A percentile compares a stretch with the other conserved stretches of the same genome.
Evolutionary conservation across 495 filamentous ascomycete species (phyloP).

Genomic region (Evansstolkia leycettana): DNA sequence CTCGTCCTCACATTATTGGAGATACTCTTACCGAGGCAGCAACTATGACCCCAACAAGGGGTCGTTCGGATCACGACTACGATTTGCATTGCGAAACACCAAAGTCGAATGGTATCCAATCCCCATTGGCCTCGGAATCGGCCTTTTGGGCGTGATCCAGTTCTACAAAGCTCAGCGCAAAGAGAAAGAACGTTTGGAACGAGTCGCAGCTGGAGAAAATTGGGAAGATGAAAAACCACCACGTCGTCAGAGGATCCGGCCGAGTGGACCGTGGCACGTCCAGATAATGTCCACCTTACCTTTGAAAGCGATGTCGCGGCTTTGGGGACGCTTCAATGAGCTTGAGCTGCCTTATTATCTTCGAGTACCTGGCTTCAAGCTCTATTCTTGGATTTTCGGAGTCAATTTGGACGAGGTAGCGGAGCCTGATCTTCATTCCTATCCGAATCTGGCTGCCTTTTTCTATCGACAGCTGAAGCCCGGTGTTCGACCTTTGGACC

Average conservation of each 20-base stretch:
- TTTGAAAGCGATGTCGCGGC: constrained; percentile 79
- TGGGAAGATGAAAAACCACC: constrained; percentile 39
- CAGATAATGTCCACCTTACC: constrained; percentile 94
- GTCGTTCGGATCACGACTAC: constrained; percentile 51
- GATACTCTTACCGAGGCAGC: constrained; percentile 24
- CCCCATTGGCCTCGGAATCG: constrained; percentile 79
- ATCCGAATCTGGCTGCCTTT: constrained; percentile 89
- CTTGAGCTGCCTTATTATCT: constrained; percentile 81
- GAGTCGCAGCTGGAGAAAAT: constrained; percentile 38
- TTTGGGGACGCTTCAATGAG: constrained; percentile 96
- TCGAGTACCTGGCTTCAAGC: constrained; percentile 84
- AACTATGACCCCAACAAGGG: constrained; percentile 33
- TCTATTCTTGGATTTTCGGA: constrained; percentile 87
- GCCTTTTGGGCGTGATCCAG: constrained; percentile 71
- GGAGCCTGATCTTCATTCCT: constrained; percentile 76
- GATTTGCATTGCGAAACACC: constrained; percentile 53
- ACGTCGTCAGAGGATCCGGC: constrained; percentile 59
- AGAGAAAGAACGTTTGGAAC: constrained; percentile 34
- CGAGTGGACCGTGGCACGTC: constrained; percentile 89
- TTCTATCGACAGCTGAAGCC: constrained; percentile 94
- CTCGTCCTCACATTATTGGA: constrained; percentile 25
- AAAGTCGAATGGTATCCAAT: constrained; percentile 95
- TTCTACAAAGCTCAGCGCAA: constrained; percentile 61
- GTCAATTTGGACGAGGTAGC: constrained; percentile 83
- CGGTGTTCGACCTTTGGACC: constrained; percentile 75